A percentile compares a stretch with the other conserved stretches of the same genome.
Evolutionary conservation across 2,329 filamentous ascomycete species (phyloP).

Genomic region (Claviceps purpurea): DNA sequence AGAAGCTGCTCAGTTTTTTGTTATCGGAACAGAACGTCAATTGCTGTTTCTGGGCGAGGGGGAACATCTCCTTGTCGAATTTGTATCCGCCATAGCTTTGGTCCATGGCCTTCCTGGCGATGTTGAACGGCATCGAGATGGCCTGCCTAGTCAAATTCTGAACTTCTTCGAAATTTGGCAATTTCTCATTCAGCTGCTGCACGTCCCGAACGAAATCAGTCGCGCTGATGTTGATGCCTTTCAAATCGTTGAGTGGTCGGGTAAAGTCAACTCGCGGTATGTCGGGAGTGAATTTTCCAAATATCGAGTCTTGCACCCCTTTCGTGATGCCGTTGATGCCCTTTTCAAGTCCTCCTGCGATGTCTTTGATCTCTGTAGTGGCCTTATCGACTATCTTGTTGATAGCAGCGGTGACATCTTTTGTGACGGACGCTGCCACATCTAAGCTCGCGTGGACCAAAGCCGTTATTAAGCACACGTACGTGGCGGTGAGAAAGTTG

Average conservation of each 20-base stretch:
- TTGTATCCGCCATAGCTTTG: conserved; percentile 56
- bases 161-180: conserved; percentile 74
- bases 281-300: conserved; percentile 33
- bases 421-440: conserved; percentile 42
- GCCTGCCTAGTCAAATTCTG: conserved; percentile 67
- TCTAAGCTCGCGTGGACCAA: conserved; percentile 68
- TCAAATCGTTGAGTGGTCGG: conserved; percentile 49
- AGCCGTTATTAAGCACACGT: conserved; percentile 77
- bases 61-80: conserved; percentile 68
- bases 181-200: conserved; percentile 57
- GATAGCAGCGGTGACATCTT: conserved; percentile 37
- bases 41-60: conserved; percentile 68
- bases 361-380: conserved; percentile 42
- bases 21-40: conserved; percentile 84
- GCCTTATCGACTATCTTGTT: conserved; percentile 40
- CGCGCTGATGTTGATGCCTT: conserved; percentile 54
- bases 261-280: conserved; percentile 50
- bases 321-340: conserved; percentile 37
- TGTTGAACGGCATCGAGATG: conserved; percentile 67
- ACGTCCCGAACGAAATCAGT: conserved; percentile 56
- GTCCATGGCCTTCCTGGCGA: conserved; percentile 62
- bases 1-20: conserved; percentile 71
- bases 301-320: conserved; percentile 30
- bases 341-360: conserved; percentile 33
- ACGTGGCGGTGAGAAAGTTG: conserved; percentile 81